Percentiles rank a stretch among this genome's conserved stretches.
Conservation (phyloP, 352 stramenopile genomes). For the Pythium utonaiense region DNA sequence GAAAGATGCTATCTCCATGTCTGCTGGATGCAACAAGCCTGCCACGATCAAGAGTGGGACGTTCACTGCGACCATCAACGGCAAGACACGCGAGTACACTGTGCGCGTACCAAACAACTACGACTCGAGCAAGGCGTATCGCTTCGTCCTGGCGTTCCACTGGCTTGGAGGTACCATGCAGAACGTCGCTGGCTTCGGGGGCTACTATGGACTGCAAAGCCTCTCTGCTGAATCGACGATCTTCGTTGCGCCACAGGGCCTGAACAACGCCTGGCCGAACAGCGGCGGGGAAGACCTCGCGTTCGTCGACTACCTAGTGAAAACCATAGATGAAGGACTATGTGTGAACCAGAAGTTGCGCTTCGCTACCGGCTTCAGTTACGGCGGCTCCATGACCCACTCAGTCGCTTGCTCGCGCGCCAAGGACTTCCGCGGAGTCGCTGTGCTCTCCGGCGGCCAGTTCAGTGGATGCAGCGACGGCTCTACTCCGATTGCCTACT, state of each 20-base stretch:
- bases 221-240: conserved; percentile 23
- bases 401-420: conserved; percentile 24
- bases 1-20: not conserved
- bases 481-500: conserved; percentile 18
- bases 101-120: conserved; percentile 29
- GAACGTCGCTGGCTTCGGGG: conserved; percentile 24
- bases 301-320: conserved; percentile 24
- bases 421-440: conserved; percentile 23
- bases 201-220: conserved; percentile 23
- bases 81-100: conserved; percentile 27
- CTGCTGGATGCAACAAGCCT: conserved; percentile 4
- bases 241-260: conserved; percentile 28
- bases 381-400: conserved; percentile 26
- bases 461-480: conserved; percentile 21
- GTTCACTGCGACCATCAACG: conserved; percentile 26
- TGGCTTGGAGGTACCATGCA: conserved; percentile 25
- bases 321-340: conserved; percentile 23
- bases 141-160: conserved; percentile 28
- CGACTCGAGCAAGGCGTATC: conserved; percentile 16
- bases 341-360: conserved; percentile 27
- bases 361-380: conserved; percentile 34
- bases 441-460: conserved; percentile 23
- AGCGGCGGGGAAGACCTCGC: conserved; percentile 25
- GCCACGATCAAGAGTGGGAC: conserved; percentile 8
- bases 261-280: conserved; percentile 21